phyloP scores from a whole-genome alignment of 1,284 basidiomycete species.

The Peniophora sp. region DNA sequence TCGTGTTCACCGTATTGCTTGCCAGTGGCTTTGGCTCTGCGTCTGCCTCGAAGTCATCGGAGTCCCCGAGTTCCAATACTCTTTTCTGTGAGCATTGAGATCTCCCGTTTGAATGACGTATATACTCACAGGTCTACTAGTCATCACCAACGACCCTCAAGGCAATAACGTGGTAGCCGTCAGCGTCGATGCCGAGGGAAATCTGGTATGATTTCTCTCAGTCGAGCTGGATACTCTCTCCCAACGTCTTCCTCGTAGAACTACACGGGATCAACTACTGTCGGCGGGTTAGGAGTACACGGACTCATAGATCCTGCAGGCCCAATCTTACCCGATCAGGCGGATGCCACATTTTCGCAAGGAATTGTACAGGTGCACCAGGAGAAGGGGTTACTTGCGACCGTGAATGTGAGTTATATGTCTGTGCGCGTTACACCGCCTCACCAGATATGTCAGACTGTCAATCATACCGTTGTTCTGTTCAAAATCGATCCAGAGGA shows the following conservation, averaged over 20 bases:
- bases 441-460: constrained; percentile 22
- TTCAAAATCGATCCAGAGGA: constrained; percentile 30
- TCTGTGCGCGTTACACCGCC: constrained; percentile 6
- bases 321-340: constrained; percentile 15
- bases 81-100: too few relatives aligned
- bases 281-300: constrained; percentile 28
- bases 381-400: constrained; percentile 24
- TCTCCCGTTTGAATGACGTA: too few relatives aligned
- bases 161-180: constrained; percentile 1
- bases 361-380: constrained; percentile 29
- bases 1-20: too few relatives aligned
- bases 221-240: neutral
- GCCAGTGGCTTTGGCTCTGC: too few relatives aligned
- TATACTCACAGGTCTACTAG: neutral
- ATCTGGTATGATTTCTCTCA: neutral
- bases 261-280: constrained; percentile 22
- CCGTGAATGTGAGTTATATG: constrained; percentile 33
- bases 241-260: constrained; percentile 20
- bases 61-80: too few relatives aligned
- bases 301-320: constrained; percentile 16
- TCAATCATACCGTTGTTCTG: constrained; percentile 32
- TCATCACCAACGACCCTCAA: constrained; percentile 1
- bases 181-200: neutral
- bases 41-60: too few relatives aligned
- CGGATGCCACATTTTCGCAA: constrained; percentile 34